phyloP scores from a whole-genome alignment of 2,329 filamentous ascomycete species.

The Colletotrichum agaves region DNA sequence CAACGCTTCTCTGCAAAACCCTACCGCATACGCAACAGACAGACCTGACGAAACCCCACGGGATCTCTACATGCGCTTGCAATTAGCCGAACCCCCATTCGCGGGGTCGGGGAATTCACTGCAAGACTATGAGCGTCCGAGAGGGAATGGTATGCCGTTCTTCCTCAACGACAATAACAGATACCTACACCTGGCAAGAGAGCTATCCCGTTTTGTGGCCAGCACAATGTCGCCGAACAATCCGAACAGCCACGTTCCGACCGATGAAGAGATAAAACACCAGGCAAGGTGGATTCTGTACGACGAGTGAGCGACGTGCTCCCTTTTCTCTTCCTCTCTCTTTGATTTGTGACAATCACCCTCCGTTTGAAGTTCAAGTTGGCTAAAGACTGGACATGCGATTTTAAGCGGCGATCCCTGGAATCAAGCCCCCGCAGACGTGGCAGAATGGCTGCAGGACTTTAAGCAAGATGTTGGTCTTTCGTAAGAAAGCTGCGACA shows the following conservation, averaged over 20 bases:
- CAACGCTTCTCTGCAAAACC: not conserved
- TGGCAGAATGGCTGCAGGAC: constrained; percentile 23
- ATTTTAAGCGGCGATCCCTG: constrained; percentile 33
- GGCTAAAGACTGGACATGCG: no score
- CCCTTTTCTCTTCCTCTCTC: no score
- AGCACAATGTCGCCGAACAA: constrained; percentile 46
- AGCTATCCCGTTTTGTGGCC: constrained; percentile 42
- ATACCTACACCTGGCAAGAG: constrained; percentile 40
- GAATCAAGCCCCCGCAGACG: constrained; percentile 37
- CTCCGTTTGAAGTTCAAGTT: no score
- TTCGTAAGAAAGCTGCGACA: not conserved
- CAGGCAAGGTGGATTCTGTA: constrained; percentile 48
- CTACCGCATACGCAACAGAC: not conserved
- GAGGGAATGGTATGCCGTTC: constrained; percentile 19
- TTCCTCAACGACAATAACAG: constrained; percentile 43
- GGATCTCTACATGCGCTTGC: constrained; percentile 16
- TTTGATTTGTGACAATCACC: not conserved
- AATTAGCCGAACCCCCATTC: constrained; percentile 19
- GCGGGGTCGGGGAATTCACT: not conserved
- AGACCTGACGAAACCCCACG: not conserved
- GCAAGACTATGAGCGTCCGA: not conserved
- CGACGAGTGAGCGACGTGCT: constrained; percentile 41
- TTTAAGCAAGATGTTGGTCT: constrained; percentile 32
- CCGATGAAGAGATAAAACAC: constrained; percentile 48
- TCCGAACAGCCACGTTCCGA: constrained; percentile 45